Conservation (phyloP, 2,329 filamentous ascomycete genomes). For the Beauveria caledonica region DNA sequence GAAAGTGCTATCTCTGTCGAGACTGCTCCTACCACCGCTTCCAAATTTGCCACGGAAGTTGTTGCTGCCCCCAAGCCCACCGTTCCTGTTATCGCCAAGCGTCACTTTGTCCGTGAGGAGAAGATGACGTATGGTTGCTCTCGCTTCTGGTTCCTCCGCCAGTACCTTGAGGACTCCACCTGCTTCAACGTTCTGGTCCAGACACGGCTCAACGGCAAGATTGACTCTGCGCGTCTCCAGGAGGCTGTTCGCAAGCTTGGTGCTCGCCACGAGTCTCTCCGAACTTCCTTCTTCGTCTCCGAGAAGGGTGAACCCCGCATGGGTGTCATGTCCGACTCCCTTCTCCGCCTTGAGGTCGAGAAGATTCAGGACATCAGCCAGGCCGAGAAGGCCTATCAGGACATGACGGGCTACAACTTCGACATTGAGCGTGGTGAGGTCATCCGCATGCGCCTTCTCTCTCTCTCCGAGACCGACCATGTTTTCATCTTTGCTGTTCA, state of each 20-base stretch:
- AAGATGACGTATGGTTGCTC: conserved; percentile 12
- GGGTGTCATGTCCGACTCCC: conserved; percentile 19
- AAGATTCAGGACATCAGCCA: conserved; percentile 17
- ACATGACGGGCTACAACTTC: conserved; percentile 24
- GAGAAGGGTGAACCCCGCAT: conserved; percentile 17
- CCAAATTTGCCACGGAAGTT: conserved; percentile 3
- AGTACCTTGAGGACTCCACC: conserved; percentile 14
- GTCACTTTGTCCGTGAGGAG: conserved; percentile 8
- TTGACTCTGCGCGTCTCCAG: conserved; percentile 13
- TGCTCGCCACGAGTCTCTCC: conserved; percentile 17
- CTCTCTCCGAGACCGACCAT: conserved; percentile 24
- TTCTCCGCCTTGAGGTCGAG: conserved; percentile 21
- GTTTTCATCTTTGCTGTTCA: conserved; percentile 37
- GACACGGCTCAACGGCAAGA: conserved; percentile 12
- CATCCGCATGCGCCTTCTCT: conserved; percentile 27
- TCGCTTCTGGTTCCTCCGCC: conserved; percentile 12
- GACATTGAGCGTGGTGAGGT: conserved; percentile 29
- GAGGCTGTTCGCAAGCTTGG: conserved; percentile 13
- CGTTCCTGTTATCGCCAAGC: conserved; percentile 2
- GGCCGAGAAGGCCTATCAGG: conserved; percentile 21
- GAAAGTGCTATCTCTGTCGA: conserved; percentile 7
- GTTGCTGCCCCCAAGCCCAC: background rate
- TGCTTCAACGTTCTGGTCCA: conserved; percentile 13
- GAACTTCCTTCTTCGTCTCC: conserved; percentile 16
- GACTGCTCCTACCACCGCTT: background rate